These are phyloP conservation scores for Coemansia sp. DNA, from an alignment of 192 early-diverging fungal genomes.

Conservation along the genomic window DNA sequence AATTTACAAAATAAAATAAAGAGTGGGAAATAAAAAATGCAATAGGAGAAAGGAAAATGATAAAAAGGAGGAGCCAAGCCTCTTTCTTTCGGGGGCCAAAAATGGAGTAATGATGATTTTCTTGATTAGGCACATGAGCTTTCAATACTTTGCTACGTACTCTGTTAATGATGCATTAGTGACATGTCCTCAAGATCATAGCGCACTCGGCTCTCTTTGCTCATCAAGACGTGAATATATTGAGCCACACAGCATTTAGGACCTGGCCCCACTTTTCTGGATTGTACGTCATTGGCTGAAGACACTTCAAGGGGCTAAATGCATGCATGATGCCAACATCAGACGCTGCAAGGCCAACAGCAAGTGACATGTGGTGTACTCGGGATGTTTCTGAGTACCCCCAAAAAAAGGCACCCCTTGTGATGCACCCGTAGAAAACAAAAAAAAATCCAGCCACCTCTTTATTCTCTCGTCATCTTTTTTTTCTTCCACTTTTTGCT, in stretches of 20 bases:
- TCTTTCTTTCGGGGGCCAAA: background rate
- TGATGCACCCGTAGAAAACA: background rate
- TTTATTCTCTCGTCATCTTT: background rate
- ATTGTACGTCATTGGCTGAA: background rate
- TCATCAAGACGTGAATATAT: background rate
- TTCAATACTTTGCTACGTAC: background rate
- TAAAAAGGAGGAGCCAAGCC: background rate
- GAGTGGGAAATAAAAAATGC: conserved; percentile 5
- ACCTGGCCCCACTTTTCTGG: background rate
- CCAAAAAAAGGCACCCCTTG: background rate
- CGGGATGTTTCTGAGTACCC: conserved; percentile 4
- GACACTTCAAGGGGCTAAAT: background rate
- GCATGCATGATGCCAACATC: background rate
- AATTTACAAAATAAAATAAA: background rate
- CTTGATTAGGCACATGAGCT: background rate
- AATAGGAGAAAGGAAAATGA: background rate
- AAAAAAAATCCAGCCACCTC: background rate
- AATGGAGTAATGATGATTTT: background rate
- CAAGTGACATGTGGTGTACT: conserved; percentile 2
- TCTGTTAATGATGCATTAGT: background rate
- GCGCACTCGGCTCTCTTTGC: background rate
- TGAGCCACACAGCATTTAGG: background rate
- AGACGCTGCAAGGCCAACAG: background rate
- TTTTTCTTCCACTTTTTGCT: background rate
- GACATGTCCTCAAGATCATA: background rate